Percentiles rank a stretch among this genome's conserved stretches.
Conservation (phyloP, 257 asterid species). For the Ophiorrhiza pumila region DNA sequence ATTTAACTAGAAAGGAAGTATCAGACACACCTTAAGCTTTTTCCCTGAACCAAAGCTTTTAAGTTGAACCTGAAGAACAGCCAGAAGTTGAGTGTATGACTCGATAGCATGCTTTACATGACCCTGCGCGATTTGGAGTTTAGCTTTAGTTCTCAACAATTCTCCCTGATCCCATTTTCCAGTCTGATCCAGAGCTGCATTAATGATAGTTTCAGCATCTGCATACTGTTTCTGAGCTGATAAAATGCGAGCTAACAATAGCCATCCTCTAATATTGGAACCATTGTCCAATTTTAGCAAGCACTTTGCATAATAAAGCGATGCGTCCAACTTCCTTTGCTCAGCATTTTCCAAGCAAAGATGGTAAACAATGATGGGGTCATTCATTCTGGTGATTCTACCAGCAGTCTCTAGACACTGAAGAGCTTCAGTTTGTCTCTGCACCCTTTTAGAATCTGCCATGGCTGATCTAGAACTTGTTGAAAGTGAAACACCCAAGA, state of each 20-base stretch:
- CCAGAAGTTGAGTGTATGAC: conserved; percentile 70
- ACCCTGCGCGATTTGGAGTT: conserved; percentile 71
- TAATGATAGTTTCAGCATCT: conserved; percentile 56
- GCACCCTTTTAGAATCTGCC: conserved; percentile 47
- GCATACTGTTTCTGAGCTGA: conserved; percentile 70
- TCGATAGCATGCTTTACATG: conserved; percentile 62
- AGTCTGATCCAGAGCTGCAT: conserved; percentile 72
- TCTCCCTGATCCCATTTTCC: conserved; percentile 85
- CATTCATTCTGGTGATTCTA: conserved; percentile 45
- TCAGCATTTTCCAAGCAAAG: conserved; percentile 74
- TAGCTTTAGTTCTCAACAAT: conserved; percentile 77
- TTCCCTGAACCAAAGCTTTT: conserved; percentile 54
- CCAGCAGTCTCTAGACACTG: conserved; percentile 65
- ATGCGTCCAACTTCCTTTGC: conserved; percentile 86
- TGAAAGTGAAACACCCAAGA: conserved; percentile 70
- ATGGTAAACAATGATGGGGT: conserved; percentile 56
- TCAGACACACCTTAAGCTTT: conserved; percentile 43
- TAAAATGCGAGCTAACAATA: conserved; percentile 68
- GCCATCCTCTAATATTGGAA: conserved; percentile 62
- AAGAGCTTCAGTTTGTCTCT: conserved; percentile 58
- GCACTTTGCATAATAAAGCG: conserved; percentile 53
- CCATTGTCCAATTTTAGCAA: conserved; percentile 69
- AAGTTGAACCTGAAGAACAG: conserved; percentile 68
- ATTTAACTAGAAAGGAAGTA: conserved; percentile 21
- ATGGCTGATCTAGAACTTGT: conserved; percentile 36